Evolutionary conservation across 129 eudicot species (phyloP).

Genomic region (Smallanthus sonchifolius): DNA sequence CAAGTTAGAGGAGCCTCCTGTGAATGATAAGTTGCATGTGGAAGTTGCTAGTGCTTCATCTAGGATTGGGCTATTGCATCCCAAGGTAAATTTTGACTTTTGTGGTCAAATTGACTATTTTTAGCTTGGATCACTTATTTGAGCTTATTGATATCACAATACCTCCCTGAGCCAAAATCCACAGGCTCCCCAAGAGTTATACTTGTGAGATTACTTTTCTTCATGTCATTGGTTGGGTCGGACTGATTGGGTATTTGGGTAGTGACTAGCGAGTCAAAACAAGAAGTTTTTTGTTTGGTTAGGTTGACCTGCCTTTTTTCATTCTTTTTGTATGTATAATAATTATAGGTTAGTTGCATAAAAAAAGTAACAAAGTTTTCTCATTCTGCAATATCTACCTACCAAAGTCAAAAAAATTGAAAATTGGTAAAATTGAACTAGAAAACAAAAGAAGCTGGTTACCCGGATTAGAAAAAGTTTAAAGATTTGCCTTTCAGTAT

Average conservation of each 20-base stretch:
- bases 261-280: background rate
- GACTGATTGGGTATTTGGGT: background rate
- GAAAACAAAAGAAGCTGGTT: no score
- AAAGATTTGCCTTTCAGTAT: background rate
- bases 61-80: conserved; percentile 83
- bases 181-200: background rate
- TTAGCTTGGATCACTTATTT: background rate
- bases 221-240: background rate
- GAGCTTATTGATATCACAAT: background rate
- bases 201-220: background rate
- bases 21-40: conserved; percentile 68
- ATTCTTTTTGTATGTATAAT: background rate
- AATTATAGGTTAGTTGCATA: background rate
- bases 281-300: background rate
- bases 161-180: background rate
- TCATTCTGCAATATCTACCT: no score
- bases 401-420: background rate
- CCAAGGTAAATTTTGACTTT: conserved; percentile 57
- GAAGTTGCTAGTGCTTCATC: conserved; percentile 82
- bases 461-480: no score
- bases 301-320: background rate
- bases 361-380: background rate
- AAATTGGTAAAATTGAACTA: no score
- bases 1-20: conserved; percentile 76
- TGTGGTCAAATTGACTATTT: background rate